A percentile compares a stretch with the other conserved stretches of the same genome.
These are phyloP conservation scores for Saussurea involucrata DNA, from an alignment of 129 eudicot genomes.

Conservation along the genomic window DNA sequence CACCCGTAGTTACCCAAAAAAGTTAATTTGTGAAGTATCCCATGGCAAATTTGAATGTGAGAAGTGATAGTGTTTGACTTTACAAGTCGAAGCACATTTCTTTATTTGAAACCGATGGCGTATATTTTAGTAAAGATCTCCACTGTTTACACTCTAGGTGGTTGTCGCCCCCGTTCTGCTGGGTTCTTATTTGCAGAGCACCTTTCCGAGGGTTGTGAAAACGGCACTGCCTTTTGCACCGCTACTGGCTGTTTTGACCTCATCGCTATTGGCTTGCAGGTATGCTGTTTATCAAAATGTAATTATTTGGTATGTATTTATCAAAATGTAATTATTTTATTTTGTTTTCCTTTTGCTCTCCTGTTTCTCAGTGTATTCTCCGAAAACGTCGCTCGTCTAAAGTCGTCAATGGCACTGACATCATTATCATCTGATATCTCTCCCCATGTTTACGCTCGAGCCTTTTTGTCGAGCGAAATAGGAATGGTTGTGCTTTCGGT, in stretches of 20 bases:
- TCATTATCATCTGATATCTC: slow-evolving; percentile 50
- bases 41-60: neutral
- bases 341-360: neutral
- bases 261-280: slow-evolving; percentile 81
- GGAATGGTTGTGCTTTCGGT: slow-evolving; percentile 62
- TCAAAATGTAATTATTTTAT: neutral
- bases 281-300: neutral
- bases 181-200: slow-evolving; percentile 68
- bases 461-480: slow-evolving; percentile 58
- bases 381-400: slow-evolving; percentile 64
- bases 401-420: slow-evolving; percentile 49
- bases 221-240: slow-evolving; percentile 67
- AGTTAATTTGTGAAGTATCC: slow-evolving; percentile 3
- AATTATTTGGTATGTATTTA: neutral
- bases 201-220: slow-evolving; percentile 66
- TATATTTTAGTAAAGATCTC: neutral
- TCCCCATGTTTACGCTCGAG: slow-evolving; percentile 39
- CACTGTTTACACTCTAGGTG: slow-evolving; percentile 42
- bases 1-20: neutral
- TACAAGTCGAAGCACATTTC: neutral
- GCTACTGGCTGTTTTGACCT: slow-evolving; percentile 58
- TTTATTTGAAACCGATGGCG: neutral
- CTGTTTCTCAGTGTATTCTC: slow-evolving; percentile 58
- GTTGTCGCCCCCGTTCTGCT: slow-evolving; percentile 82
- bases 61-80: slow-evolving; percentile 5